These are phyloP conservation scores for Talaromyces piceae DNA, from an alignment of 2,329 filamentous ascomycete species.

Conservation along the genomic window DNA sequence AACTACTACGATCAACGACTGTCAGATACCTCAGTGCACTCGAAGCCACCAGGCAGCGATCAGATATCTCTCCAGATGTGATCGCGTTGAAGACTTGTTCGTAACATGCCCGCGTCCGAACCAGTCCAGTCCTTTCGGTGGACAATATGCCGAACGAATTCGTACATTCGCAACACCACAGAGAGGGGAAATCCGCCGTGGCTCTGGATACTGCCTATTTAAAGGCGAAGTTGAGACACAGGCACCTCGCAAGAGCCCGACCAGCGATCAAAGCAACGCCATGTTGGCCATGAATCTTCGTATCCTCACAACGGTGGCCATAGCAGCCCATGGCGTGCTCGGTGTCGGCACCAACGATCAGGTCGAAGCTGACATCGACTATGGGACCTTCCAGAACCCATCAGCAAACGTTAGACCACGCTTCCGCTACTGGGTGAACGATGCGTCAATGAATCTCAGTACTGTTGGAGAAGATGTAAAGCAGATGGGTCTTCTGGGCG, in stretches of 20 bases:
- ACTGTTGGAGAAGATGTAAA: constrained; percentile 26
- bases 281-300: neutral
- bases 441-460: constrained; percentile 25
- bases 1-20: neutral
- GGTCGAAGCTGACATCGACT: neutral
- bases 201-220: neutral
- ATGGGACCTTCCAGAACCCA: constrained; percentile 20
- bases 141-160: neutral
- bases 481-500: constrained; percentile 24
- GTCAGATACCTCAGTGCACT: neutral
- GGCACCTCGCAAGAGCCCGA: neutral
- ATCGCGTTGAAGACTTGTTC: neutral
- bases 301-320: neutral
- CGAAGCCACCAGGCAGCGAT: neutral
- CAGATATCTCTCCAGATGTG: neutral
- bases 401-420: constrained; percentile 21
- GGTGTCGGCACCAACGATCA: neutral
- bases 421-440: constrained; percentile 35
- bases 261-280: neutral
- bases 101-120: neutral
- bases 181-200: neutral
- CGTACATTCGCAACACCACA: neutral
- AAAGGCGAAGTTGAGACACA: neutral
- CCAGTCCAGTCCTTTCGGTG: neutral
- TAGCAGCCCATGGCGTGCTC: neutral